Percentiles rank a stretch among this genome's conserved stretches.
Conservation (phyloP, 148 eudicot genomes). For the Fallopia convolvulus region DNA sequence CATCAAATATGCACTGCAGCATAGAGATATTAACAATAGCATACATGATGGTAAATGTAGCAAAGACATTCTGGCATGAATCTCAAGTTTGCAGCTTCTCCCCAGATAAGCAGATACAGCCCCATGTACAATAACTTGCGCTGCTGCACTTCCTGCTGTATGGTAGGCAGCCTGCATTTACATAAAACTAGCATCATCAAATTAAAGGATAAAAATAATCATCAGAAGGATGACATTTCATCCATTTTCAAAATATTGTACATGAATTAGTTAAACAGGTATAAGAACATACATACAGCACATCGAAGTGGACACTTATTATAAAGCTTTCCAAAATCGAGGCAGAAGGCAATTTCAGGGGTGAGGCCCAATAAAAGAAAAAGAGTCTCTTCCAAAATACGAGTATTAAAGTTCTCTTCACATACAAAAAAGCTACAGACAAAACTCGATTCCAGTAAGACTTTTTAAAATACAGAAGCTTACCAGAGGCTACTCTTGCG, state of each 20-base stretch:
- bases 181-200: background rate
- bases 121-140: constrained; percentile 96
- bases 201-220: background rate
- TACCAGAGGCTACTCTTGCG: constrained; percentile 99
- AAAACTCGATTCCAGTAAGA: background rate
- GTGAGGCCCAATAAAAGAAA: background rate
- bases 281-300: background rate
- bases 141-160: constrained; percentile 97
- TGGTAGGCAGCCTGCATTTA: constrained; percentile 80
- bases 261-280: background rate
- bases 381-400: background rate
- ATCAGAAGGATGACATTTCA: background rate
- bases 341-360: background rate
- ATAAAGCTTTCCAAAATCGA: background rate
- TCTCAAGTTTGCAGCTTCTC: constrained; percentile 98
- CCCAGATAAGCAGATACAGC: constrained; percentile 96
- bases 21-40: constrained; percentile 13
- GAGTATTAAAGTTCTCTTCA: background rate
- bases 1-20: background rate
- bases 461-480: constrained; percentile 17
- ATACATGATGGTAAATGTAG: constrained; percentile 96
- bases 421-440: background rate
- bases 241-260: background rate
- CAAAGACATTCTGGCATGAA: constrained; percentile 99
- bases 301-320: background rate